These are phyloP conservation scores for Boletus speciosus DNA, from an alignment of 768 basidiomycete genomes.

Conservation along the genomic window DNA sequence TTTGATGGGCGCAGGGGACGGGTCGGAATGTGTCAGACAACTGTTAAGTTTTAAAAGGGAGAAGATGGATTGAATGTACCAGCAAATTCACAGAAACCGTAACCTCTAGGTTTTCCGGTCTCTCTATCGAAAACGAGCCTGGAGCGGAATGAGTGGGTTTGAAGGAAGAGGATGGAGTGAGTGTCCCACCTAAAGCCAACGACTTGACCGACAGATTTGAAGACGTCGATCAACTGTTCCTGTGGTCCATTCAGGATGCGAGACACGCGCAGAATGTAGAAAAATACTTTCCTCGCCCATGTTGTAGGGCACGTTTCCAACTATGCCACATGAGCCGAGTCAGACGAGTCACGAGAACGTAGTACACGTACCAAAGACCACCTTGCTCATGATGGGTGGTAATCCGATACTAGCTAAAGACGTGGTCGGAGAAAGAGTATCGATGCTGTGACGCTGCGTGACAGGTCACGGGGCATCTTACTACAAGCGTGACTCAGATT, in stretches of 20 bases:
- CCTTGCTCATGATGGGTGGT: conserved; percentile 53
- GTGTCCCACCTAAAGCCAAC: conserved; percentile 74
- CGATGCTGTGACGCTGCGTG: conserved; percentile 10
- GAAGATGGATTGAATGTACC: conserved; percentile 54
- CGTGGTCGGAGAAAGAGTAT: neutral
- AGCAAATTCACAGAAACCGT: conserved; percentile 91
- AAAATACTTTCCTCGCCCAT: conserved; percentile 62
- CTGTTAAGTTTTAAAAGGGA: conserved; percentile 20
- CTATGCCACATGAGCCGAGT: conserved; percentile 33
- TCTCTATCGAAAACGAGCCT: conserved; percentile 89
- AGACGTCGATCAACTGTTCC: conserved; percentile 85
- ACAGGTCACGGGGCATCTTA: conserved; percentile 8
- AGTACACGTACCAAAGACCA: conserved; percentile 59
- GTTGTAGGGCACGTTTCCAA: conserved; percentile 88
- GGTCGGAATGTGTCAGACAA: conserved; percentile 38
- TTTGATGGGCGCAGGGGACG: conserved; percentile 9
- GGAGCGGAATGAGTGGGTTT: conserved; percentile 5
- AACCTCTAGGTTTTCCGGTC: conserved; percentile 92
- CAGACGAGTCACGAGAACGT: neutral
- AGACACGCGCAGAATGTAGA: neutral
- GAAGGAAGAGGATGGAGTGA: neutral
- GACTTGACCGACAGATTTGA: conserved; percentile 85
- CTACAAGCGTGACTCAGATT: neutral
- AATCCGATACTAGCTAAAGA: neutral
- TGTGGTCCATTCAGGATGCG: conserved; percentile 23